Conservation (phyloP, 2,329 filamentous ascomycete species). For the Pseudogymnoascus sp. region DNA sequence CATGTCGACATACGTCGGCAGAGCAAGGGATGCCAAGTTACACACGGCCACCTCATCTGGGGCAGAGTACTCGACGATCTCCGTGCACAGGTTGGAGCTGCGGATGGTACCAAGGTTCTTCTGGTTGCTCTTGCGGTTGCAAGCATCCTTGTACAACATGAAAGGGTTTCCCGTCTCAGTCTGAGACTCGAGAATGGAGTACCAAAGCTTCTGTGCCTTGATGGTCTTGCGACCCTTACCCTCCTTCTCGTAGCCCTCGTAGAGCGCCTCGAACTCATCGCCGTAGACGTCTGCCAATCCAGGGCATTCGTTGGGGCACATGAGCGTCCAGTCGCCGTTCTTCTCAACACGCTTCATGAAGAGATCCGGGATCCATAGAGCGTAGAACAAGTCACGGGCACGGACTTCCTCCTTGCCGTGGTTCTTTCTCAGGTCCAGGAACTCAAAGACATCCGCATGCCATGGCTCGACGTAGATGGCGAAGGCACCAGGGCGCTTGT, state of each 20-base stretch:
- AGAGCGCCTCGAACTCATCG: slow-evolving; percentile 92
- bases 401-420: slow-evolving; percentile 98
- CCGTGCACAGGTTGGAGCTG: slow-evolving; percentile 97
- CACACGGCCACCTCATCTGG: slow-evolving; percentile 98
- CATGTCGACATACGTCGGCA: slow-evolving; percentile 87
- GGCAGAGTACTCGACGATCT: slow-evolving; percentile 95
- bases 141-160: slow-evolving; percentile 98
- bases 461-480: slow-evolving; percentile 98
- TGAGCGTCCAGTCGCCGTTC: slow-evolving; percentile 94
- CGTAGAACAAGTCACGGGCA: slow-evolving; percentile 94
- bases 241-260: slow-evolving; percentile 84
- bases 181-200: slow-evolving; percentile 94
- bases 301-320: slow-evolving; percentile 95
- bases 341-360: slow-evolving; percentile 99
- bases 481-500: slow-evolving; percentile 97
- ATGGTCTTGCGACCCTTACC: slow-evolving; percentile 83
- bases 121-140: slow-evolving; percentile 99
- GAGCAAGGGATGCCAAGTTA: slow-evolving; percentile 89
- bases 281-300: slow-evolving; percentile 95
- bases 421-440: slow-evolving; percentile 97
- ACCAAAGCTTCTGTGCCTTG: slow-evolving; percentile 99
- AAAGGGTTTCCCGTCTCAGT: slow-evolving; percentile 98
- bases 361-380: slow-evolving; percentile 95
- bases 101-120: slow-evolving; percentile 98
- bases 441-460: slow-evolving; percentile 97